A percentile compares a stretch with the other conserved stretches of the same genome.
These are phyloP conservation scores for Parasarocladium wereldwijsianum DNA, from an alignment of 2,329 filamentous ascomycete genomes.

Conservation along the genomic window DNA sequence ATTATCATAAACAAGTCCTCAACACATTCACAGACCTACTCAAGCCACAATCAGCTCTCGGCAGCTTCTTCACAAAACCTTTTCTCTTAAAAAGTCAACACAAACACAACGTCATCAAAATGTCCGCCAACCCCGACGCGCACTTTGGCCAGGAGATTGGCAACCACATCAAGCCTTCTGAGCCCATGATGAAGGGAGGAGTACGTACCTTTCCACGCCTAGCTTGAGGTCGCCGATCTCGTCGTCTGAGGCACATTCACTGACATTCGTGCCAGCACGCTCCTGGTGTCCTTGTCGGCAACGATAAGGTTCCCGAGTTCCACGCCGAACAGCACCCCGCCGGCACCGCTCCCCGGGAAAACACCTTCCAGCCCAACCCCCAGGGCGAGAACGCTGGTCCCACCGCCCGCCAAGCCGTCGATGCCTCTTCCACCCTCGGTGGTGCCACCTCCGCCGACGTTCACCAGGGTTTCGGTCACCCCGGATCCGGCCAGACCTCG, in stretches of 20 bases:
- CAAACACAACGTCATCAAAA: slow-evolving; percentile 10
- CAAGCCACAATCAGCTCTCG: too few species aligned
- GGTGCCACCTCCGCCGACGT: slow-evolving; percentile 31
- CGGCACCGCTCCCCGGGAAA: slow-evolving; percentile 43
- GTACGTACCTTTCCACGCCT: slow-evolving; percentile 5
- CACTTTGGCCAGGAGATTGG: slow-evolving; percentile 37
- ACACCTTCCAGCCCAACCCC: slow-evolving; percentile 24
- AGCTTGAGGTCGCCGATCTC: not conserved
- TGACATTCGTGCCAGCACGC: slow-evolving; percentile 37
- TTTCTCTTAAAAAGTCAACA: too few species aligned
- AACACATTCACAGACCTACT: too few species aligned
- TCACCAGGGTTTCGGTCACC: slow-evolving; percentile 27
- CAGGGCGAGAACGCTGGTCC: slow-evolving; percentile 18
- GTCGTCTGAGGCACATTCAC: slow-evolving; percentile 2
- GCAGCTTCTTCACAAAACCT: too few species aligned
- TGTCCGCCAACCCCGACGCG: slow-evolving; percentile 37
- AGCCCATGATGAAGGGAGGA: slow-evolving; percentile 24
- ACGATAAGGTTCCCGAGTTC: slow-evolving; percentile 48
- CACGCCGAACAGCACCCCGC: slow-evolving; percentile 42
- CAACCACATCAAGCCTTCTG: slow-evolving; percentile 30
- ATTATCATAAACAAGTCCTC: too few species aligned
- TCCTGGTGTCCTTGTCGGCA: slow-evolving; percentile 43
- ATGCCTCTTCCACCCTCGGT: slow-evolving; percentile 22
- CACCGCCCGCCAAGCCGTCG: slow-evolving; percentile 20
- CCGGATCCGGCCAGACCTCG: slow-evolving; percentile 25